These are phyloP conservation scores for Cocos nucifera DNA, from an alignment of 176 grass and related monocot species.

Conservation along the genomic window DNA sequence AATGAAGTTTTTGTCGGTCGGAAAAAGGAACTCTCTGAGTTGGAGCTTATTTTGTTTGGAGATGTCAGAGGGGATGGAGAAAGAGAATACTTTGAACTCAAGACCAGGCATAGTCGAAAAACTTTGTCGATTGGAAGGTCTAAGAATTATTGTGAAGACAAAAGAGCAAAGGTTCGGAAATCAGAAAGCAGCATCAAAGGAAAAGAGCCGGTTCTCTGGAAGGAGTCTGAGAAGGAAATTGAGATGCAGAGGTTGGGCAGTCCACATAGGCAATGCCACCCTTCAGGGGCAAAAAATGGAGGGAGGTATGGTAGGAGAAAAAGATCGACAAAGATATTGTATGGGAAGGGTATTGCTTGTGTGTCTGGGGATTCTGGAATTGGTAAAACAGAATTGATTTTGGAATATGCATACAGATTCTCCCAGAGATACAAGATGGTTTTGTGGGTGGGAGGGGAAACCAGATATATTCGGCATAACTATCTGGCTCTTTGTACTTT, in stretches of 20 bases:
- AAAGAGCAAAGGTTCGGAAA: slow-evolving; percentile 5
- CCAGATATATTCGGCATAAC: slow-evolving; percentile 76
- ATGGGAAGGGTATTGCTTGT: slow-evolving; percentile 95
- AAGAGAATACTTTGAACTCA: slow-evolving; percentile 82
- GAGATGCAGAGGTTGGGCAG: slow-evolving; percentile 78
- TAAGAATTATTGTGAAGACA: slow-evolving; percentile 35
- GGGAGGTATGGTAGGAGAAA: slow-evolving; percentile 43
- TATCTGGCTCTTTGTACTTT: slow-evolving; percentile 63
- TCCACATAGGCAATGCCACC: slow-evolving; percentile 16
- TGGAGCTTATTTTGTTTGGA: slow-evolving; percentile 92
- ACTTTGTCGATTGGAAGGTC: slow-evolving; percentile 22
- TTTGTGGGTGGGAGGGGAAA: slow-evolving; percentile 86
- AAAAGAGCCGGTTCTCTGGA: slow-evolving; percentile 82
- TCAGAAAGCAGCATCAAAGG: slow-evolving; percentile 58
- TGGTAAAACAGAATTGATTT: slow-evolving; percentile 86
- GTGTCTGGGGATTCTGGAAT: slow-evolving; percentile 92
- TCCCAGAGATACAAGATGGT: slow-evolving; percentile 92
- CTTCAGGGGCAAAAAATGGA: slow-evolving; percentile 35
- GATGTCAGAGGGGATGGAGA: slow-evolving; percentile 84
- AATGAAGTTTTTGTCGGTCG: slow-evolving; percentile 78
- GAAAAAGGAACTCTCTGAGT: slow-evolving; percentile 84
- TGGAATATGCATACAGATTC: slow-evolving; percentile 95
- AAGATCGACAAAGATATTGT: slow-evolving; percentile 68
- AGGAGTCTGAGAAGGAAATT: slow-evolving; percentile 84
- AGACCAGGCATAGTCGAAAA: slow-evolving; percentile 55